Evolutionary conservation across 2,329 filamentous ascomycete genomes (phyloP), one percentile per base, ranked within the genome.

Genomic region (Didymella glomerata): DNA sequence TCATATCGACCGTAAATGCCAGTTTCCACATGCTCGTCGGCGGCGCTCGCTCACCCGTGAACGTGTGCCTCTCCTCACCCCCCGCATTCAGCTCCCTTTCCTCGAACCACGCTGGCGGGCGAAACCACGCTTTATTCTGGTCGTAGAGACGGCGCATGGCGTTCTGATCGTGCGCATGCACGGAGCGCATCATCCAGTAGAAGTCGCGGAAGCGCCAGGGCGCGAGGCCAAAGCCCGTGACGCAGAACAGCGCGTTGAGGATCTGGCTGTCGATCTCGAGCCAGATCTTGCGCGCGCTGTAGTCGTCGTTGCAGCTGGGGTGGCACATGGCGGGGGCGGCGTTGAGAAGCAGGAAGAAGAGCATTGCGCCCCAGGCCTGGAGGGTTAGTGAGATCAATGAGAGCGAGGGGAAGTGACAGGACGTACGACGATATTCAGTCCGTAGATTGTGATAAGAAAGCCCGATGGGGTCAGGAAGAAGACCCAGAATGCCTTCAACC

Each of bases 201-300:
- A 91, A 78, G 73, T 96, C 92, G 28, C 92, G 83, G 68, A 93
- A 89, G 40, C 92, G 85, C 92, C 91, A 96, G 0, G 92, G 92
- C 0, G 90, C 88, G 13, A 94, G 82, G 0, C 92, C 92, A 65
- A 95, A 93, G 2, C 88, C 91, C 0, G 91, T 93, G 11, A 95
- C 87, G 76, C 91, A 94, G 82, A 96, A 96, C 0, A 96, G 83
- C 0, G 84, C 90, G 70, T 92, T 95, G 28, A 93, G 79, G 60
- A 96, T 89, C 73, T 96, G 92, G 1, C 88, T 90, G 75, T 92
- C 90, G 68, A 87, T 89, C 77, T 96, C 92, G 64, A 96, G 87
- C 92, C 92, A 96, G 60, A 88, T 88, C 25, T 90, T 83, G 18
- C 91, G 86, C 2, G 90, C 86, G 0, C 89, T 91, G 69, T 92